Conservation (phyloP, 192 early-diverging fungal species). For the Entophlyctis helioformis region DNA sequence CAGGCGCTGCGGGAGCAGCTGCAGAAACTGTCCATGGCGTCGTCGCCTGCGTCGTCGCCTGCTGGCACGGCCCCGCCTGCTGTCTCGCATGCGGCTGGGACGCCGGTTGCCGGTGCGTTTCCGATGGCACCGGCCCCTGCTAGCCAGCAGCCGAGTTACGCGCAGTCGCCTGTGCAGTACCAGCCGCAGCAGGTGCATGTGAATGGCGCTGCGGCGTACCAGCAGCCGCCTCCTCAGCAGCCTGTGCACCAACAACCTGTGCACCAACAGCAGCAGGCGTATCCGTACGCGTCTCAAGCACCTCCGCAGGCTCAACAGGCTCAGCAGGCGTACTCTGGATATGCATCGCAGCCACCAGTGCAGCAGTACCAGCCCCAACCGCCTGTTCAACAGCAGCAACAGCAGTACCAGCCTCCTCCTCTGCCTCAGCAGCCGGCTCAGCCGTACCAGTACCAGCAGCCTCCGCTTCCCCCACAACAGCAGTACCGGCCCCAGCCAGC, state of each 20-base stretch:
- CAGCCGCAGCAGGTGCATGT: background rate
- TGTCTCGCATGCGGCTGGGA: background rate
- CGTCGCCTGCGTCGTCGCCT: background rate
- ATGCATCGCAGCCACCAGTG: background rate
- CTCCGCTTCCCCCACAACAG: constrained; percentile 1
- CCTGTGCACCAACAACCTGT: constrained; percentile 10
- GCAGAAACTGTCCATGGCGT: constrained; percentile 22
- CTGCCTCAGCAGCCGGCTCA: constrained; percentile 3
- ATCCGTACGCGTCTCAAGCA: background rate
- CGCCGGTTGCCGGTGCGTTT: background rate
- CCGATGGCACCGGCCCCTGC: background rate
- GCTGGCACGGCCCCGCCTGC: background rate
- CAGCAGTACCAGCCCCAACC: constrained; percentile 1
- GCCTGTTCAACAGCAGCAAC: constrained; percentile 5
- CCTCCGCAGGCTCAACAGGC: background rate
- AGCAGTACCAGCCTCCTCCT: constrained; percentile 10
- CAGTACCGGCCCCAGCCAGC: constrained; percentile 11
- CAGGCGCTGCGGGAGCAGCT: constrained; percentile 49
- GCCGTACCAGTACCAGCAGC: background rate
- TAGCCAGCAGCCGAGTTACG: background rate
- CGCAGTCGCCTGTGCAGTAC: no score
- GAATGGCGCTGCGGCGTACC: background rate
- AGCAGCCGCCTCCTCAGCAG: constrained; percentile 10
- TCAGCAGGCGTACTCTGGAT: background rate
- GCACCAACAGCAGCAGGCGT: constrained; percentile 4